A percentile compares a stretch with the other conserved stretches of the same genome.
Evolutionary conservation across 495 filamentous ascomycete species (phyloP).

Genomic region (Schizothecium vesticola): DNA sequence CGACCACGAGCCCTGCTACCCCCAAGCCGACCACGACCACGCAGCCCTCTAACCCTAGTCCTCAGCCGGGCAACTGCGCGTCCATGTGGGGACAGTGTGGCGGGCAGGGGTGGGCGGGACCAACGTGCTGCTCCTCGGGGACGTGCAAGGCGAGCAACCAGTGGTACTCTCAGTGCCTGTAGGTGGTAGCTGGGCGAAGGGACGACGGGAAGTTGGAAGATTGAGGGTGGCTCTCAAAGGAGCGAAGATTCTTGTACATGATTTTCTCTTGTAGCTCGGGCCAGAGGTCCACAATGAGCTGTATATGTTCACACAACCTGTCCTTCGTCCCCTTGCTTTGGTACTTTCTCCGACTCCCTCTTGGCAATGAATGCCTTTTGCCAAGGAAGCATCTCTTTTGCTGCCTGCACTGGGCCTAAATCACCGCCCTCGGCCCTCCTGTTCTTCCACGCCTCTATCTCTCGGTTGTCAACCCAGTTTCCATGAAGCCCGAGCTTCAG

Average conservation of each 20-base stretch:
- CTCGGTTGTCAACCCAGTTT: slow-evolving; percentile 43
- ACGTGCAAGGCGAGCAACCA: slow-evolving; percentile 28
- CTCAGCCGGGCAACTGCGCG: slow-evolving; percentile 13
- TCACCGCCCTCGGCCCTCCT: slow-evolving; percentile 30
- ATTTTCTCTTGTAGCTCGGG: background rate
- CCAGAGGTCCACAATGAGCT: background rate
- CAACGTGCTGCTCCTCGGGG: slow-evolving; percentile 25
- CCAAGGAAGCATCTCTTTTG: slow-evolving; percentile 39
- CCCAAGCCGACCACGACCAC: background rate
- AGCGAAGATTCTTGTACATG: background rate
- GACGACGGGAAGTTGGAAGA: no score
- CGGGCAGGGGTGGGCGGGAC: slow-evolving; percentile 25
- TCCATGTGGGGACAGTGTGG: slow-evolving; percentile 30
- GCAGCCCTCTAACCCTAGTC: background rate
- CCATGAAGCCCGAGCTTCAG: slow-evolving; percentile 43
- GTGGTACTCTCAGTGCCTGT: slow-evolving; percentile 36
- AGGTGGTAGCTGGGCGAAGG: background rate
- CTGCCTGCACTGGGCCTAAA: slow-evolving; percentile 37
- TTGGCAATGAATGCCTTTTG: slow-evolving; percentile 22
- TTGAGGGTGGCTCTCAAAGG: background rate
- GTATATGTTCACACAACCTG: background rate
- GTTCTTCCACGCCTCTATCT: slow-evolving; percentile 40
- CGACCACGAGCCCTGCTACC: background rate
- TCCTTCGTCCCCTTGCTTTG: background rate
- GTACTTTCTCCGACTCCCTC: background rate